Evolutionary conservation across 805 yeast genomes (phyloP).

Genomic region (Candida ovalis): DNA sequence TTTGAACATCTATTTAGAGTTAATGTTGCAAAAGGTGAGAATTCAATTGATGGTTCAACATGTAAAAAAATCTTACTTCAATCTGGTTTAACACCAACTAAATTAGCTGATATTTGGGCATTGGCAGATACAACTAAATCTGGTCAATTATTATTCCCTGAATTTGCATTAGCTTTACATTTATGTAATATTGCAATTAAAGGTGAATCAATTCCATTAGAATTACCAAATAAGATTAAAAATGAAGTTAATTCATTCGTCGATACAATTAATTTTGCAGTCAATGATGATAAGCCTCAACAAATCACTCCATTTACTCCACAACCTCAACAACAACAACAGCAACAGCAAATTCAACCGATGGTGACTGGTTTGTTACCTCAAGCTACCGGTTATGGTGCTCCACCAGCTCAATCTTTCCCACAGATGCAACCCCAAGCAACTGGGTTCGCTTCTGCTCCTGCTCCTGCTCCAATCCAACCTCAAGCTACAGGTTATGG

Average conservation of each 20-base stretch:
- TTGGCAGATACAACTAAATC: conserved; percentile 84
- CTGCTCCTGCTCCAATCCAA: conserved; percentile 38
- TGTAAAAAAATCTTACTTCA: conserved; percentile 78
- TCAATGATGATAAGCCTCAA: conserved; percentile 45
- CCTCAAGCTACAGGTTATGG: conserved; percentile 42
- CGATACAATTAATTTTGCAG: conserved; percentile 77
- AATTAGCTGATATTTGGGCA: conserved; percentile 85
- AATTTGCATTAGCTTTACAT: conserved; percentile 88
- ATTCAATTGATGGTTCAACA: conserved; percentile 61
- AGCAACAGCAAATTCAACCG: conserved; percentile 29
- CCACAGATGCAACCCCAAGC: conserved; percentile 34
- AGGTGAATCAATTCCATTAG: conserved; percentile 74
- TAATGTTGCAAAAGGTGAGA: conserved; percentile 70
- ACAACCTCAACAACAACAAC: conserved; percentile 2
- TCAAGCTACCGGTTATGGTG: conserved; percentile 23
- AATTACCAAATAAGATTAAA: conserved; percentile 65
- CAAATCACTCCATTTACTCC: conserved; percentile 8
- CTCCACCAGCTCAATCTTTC: conserved; percentile 42
- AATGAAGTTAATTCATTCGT: conserved; percentile 88
- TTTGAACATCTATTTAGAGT: conserved; percentile 82
- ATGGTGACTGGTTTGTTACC: conserved; percentile 25
- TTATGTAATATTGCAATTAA: conserved; percentile 72
- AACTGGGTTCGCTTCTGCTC: conserved; percentile 36
- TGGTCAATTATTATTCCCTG: conserved; percentile 86
- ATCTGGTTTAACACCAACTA: conserved; percentile 71